Evolutionary conservation across 2,329 filamentous ascomycete species (phyloP), one percentile per base, ranked within the genome.

Genomic region (Atkinsonella texensis): DNA sequence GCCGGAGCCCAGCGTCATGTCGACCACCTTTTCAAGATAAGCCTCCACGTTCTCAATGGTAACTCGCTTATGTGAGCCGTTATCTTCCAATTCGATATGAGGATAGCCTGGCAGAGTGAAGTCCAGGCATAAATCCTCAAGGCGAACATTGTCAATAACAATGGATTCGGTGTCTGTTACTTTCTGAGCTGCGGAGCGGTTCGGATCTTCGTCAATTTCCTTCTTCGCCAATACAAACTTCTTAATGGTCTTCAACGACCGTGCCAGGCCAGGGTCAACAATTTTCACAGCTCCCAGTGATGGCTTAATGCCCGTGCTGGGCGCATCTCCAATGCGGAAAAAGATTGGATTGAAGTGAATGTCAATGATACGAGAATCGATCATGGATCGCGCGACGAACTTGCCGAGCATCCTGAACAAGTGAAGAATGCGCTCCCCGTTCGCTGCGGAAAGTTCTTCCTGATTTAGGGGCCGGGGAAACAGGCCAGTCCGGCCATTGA

Each of bases 261-360:
- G 85, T 20, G 90, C 91, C 20, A 98, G 74, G 52, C 87, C 84
- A 31, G 87, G 80, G 61, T 98, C 93, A 4, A 98, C 89, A 4
- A 85, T 81, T 65, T 90, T 94, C 46, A 98, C 83, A 1, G 93
- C 87, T 6, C 89, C 89, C 8, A 98, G 75, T 0, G 90, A 95
- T 12, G 90, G 89, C 20, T 83, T 83, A 4, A 95, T 83, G 0
- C 74, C 74, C 4, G 70, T 68, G 1, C 80, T 70, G 1, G 69
- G 66, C 2, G 81, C 76, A 59, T 94, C 87, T 15, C 87, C 88
- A 57, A 96, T 87, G 53, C 91, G 87, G 82, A 98, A 98, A 73
- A 98, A 96, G 6, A 89, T 95, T 1, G 93, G 87, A 64, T 96
- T 98, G 70, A 98, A 93, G 52, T 91, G 93, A 58, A 98, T 83